Conservation (phyloP, 2,329 filamentous ascomycete species). For the Pseudonectria buxi region DNA sequence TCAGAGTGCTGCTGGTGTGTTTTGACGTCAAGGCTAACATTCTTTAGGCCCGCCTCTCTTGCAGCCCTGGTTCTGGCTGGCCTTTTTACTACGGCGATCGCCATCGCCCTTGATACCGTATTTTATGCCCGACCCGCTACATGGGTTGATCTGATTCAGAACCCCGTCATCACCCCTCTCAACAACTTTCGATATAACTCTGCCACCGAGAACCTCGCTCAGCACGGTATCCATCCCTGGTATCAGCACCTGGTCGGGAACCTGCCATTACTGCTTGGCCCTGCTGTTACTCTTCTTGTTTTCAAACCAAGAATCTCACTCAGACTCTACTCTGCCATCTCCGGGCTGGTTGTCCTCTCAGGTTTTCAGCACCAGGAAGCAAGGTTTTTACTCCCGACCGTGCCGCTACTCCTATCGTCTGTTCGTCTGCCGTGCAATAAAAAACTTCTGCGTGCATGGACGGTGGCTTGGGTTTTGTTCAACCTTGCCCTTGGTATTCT, state of each 20-base stretch:
- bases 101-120: constrained; percentile 74
- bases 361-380: constrained; percentile 75
- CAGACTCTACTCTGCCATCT: constrained; percentile 66
- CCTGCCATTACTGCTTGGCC: constrained; percentile 63
- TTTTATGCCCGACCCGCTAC: constrained; percentile 68
- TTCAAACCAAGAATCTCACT: constrained; percentile 50
- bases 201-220: constrained; percentile 59
- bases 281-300: constrained; percentile 57
- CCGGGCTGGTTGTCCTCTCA: constrained; percentile 63
- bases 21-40: constrained; percentile 16
- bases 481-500: constrained; percentile 61
- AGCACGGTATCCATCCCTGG: constrained; percentile 71
- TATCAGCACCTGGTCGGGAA: constrained; percentile 71
- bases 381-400: constrained; percentile 67
- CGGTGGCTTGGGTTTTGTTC: constrained; percentile 59
- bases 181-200: constrained; percentile 77
- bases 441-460: constrained; percentile 46
- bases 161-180: constrained; percentile 67
- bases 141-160: constrained; percentile 55
- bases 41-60: constrained; percentile 50
- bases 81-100: constrained; percentile 60
- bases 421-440: constrained; percentile 56
- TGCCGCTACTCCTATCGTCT: constrained; percentile 71
- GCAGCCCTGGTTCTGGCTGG: constrained; percentile 58
- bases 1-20: constrained; percentile 5